Conservation (phyloP, 345 rosid species). For the Luvunga scandens region DNA sequence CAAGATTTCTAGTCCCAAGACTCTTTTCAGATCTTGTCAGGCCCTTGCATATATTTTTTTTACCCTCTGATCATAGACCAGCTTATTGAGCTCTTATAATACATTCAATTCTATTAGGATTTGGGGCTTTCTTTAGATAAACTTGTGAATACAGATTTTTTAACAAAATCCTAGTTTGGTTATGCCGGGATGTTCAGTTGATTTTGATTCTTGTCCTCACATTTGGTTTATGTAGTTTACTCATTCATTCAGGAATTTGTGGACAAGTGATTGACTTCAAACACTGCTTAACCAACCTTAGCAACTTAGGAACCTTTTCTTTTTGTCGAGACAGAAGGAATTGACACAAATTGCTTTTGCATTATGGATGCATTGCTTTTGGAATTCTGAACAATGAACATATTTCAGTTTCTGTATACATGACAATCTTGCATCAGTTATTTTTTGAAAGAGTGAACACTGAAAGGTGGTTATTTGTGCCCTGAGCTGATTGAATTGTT, state of each 20-base stretch:
- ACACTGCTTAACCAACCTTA: background rate
- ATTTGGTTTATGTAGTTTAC: background rate
- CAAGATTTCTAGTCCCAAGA: background rate
- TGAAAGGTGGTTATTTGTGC: background rate
- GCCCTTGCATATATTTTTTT: background rate
- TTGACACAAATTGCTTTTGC: background rate
- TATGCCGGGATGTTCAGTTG: background rate
- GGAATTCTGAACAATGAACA: background rate
- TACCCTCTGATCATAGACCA: background rate
- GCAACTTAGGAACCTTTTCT: background rate
- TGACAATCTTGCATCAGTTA: background rate
- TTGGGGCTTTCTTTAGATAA: background rate
- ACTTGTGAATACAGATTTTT: background rate
- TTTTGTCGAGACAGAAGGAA: background rate
- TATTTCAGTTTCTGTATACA: background rate
- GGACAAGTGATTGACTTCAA: background rate
- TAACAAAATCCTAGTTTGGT: conserved; percentile 2
- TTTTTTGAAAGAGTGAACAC: background rate
- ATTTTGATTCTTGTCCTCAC: background rate
- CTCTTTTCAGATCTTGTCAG: background rate
- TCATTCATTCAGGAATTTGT: background rate
- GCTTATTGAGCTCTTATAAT: background rate
- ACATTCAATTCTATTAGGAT: background rate
- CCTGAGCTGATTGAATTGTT: background rate
- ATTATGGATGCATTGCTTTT: background rate